Evolutionary conservation across 345 rosid species (phyloP), one percentile per base, ranked within the genome.

Genomic region (Eucalyptus shirleyi): DNA sequence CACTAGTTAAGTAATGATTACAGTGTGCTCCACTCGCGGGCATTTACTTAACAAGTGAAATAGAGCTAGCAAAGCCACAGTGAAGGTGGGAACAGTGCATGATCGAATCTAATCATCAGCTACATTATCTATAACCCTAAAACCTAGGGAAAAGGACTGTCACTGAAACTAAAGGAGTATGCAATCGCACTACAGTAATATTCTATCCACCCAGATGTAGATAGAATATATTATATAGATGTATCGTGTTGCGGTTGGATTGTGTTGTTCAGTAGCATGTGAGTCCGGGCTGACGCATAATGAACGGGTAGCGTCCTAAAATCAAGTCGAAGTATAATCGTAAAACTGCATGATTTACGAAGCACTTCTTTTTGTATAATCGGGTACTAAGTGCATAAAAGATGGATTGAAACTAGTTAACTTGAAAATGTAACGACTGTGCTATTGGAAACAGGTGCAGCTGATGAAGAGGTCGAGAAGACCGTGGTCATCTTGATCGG

Each of bases 401-500:
- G 47, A n/a, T 50, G 51, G 32, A 37, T 19, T 16, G 21, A 51
- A 32, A 8, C 19, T 13, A 37, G 44, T 12, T 12, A 55, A 21
- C 47, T 40, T 12, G 83, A 40, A 11, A 40, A 3, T 23, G 30
- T 3, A 51, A 37, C 13, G 15, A 40, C 26, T 77, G 47, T 77
- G 83, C 24, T 21, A 6, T 7, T 65, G 42, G 42, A 69, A 18
- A 40, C 86, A 87, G 91, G 89, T 40, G 15, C 88, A 44, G 32
- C 60, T 21, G 56, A 67, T 86, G 98, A 98, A 53, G 98, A 98
- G 93, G 93, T 94, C 32, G 94, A 97, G 96, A 98, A 96, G 95
- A 98, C 99, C 26, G 93, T 98, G 6, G 99, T 98, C 67, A 97
- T 98, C 65, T 62, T 98, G 92, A 93, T 98, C 81, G 99, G 98